Evolutionary conservation across 2,329 filamentous ascomycete species (phyloP).

Genomic region (Colletotrichum lini): DNA sequence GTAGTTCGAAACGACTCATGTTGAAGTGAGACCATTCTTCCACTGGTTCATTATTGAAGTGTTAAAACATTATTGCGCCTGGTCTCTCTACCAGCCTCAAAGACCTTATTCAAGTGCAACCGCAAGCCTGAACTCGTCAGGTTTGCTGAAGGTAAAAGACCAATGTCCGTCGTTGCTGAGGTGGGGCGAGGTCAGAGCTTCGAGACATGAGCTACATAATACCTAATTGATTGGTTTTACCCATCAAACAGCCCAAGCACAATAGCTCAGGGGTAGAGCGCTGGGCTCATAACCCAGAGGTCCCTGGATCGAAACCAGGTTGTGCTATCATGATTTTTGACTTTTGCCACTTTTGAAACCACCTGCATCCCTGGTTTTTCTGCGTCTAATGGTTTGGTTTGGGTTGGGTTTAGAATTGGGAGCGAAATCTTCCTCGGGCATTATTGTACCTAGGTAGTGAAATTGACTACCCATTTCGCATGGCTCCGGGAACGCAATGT

Average conservation of each 20-base stretch:
- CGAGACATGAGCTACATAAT: accelerated
- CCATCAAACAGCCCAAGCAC: not conserved
- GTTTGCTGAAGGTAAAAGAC: not conserved
- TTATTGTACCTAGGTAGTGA: not conserved
- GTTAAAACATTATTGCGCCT: too few species aligned
- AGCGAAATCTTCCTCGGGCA: not conserved
- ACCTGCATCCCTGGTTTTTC: not conserved
- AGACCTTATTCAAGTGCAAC: too few species aligned
- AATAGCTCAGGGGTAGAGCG: constrained; percentile 37
- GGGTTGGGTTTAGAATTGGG: too few species aligned
- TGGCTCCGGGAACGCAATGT: not conserved
- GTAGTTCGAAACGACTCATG: too few species aligned
- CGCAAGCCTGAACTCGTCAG: too few species aligned
- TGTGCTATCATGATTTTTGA: constrained; percentile 11
- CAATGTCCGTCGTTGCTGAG: not conserved
- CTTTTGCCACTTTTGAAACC: not conserved
- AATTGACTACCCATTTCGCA: too few species aligned
- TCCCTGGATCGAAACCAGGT: constrained; percentile 43
- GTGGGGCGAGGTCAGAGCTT: not conserved
- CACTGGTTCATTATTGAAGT: too few species aligned
- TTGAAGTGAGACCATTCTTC: too few species aligned
- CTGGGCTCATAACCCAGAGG: constrained; percentile 43
- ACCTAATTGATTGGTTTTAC: accelerated
- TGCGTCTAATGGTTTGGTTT: not conserved
- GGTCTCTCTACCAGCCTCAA: too few species aligned